phyloP scores from a whole-genome alignment of 2,329 filamentous ascomycete genomes.

The Xylaria hypoxylon region DNA sequence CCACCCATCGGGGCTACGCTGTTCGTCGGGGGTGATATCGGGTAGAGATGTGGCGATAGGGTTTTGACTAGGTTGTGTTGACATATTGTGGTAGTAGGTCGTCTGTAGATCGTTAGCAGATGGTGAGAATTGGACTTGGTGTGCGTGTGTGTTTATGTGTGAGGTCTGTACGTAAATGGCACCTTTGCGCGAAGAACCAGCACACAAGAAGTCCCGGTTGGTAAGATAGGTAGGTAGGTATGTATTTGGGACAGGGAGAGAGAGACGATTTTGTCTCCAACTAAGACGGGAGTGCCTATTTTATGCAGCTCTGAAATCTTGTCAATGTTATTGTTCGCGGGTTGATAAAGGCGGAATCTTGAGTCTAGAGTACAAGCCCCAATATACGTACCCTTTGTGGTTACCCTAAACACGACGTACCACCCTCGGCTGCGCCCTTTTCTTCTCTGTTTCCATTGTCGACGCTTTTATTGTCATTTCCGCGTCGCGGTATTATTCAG shows the following conservation, averaged over 20 bases:
- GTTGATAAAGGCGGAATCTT: neutral
- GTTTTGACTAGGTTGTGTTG: neutral
- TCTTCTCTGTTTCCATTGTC: neutral
- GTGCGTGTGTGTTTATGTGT: neutral
- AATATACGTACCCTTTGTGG: neutral
- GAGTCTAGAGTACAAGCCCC: neutral
- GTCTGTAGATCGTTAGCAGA: neutral
- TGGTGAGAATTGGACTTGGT: neutral
- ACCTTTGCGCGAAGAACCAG: constrained; percentile 1
- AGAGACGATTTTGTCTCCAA: neutral
- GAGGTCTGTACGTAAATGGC: neutral
- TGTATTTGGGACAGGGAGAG: too few species aligned
- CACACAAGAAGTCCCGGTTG: neutral
- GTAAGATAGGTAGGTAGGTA: neutral
- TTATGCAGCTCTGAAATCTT: neutral
- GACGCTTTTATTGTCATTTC: neutral
- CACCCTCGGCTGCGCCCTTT: too few species aligned
- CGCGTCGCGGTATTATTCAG: neutral
- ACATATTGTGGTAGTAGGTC: neutral
- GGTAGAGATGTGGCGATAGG: too few species aligned
- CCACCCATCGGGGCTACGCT: neutral
- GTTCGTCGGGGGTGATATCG: too few species aligned
- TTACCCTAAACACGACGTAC: neutral
- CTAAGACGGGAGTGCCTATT: neutral
- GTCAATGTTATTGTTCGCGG: constrained; percentile 7